Base-by-base conservation (phyloP, 2,329 filamentous ascomycete species). In the Alternaria dauci region DNA sequence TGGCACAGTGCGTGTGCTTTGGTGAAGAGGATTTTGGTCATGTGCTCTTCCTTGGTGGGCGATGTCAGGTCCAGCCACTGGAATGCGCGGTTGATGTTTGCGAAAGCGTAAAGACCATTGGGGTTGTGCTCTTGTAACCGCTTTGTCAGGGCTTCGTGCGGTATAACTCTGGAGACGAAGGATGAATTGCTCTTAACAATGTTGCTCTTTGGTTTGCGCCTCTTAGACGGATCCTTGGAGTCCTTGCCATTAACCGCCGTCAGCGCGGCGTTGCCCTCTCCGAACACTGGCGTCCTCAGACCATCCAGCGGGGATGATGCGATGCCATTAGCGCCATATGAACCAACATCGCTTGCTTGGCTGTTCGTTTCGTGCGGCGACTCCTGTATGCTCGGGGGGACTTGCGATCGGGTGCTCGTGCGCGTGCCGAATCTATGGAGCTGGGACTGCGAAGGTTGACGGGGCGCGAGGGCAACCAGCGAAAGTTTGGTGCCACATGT, bases 171-270 rank as follows among this genome's bases (percentile, higher is more conserved):
- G n/a, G 94, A 97, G 30, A 99, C 95, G 75, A 97, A 99, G 0
- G 94, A 97, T 9, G 95, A 99, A 79, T 97, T 98, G 81, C 93
- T 98, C 84, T 99, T 99, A 53, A 94, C 89, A 78, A 99, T 95
- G 78, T 96, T 98, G 80, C 94, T 98, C 85, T 98, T 99, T 2
- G 95, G 95, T 78, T 99, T 99, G 74, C 90, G 88, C 76, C 88
- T 87, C 83, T 97, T 97, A 25, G 83, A 76, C 9, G 82, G 81
- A 63, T 85, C 83, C 66, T 87, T 88, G 41, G 87, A 85, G 72
- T 94, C 92, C 72, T 92, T 93, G 30, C 85, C 83, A 52, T 86
- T 85, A 3, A 87, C 44, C 9, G 71, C 76, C 11, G 85, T 82
- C 30, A 98, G 83, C 26, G 92, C 85, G 7, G 89, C 86, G 75